Conservation (phyloP, 768 basidiomycete species). For the Lactifluus echinatus region DNA sequence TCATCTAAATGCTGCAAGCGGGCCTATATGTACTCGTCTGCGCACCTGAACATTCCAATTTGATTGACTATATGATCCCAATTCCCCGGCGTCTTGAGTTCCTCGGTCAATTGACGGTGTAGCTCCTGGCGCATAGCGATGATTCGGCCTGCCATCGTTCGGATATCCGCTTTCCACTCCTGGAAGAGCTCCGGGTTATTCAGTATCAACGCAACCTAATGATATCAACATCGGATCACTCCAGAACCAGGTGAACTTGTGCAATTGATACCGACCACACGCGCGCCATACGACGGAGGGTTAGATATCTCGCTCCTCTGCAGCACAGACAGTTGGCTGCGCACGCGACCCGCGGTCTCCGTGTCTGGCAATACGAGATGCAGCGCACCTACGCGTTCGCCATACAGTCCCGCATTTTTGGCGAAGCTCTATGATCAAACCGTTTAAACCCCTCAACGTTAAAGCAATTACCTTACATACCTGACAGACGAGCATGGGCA, state of each 20-base stretch:
- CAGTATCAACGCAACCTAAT: constrained; percentile 71
- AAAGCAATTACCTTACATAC: constrained; percentile 31
- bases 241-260: neutral
- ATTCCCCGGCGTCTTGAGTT: constrained; percentile 78
- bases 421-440: constrained; percentile 73
- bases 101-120: constrained; percentile 60
- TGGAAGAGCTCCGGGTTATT: constrained; percentile 65
- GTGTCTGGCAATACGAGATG: constrained; percentile 62
- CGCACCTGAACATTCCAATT: constrained; percentile 96
- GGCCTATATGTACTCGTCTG: neutral
- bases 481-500: constrained; percentile 84
- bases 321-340: constrained; percentile 85
- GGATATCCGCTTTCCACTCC: constrained; percentile 87
- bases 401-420: constrained; percentile 93
- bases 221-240: neutral
- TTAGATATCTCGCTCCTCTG: constrained; percentile 94
- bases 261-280: constrained; percentile 47
- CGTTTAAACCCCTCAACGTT: neutral
- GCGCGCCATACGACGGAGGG: constrained; percentile 86
- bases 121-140: constrained; percentile 85
- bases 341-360: constrained; percentile 64
- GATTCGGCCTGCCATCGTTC: constrained; percentile 89
- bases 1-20: constrained; percentile 12
- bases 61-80: constrained; percentile 96
- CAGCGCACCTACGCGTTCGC: constrained; percentile 90